phyloP scores from a whole-genome alignment of 352 stramenopile species.

The Lagenidium sp. region DNA sequence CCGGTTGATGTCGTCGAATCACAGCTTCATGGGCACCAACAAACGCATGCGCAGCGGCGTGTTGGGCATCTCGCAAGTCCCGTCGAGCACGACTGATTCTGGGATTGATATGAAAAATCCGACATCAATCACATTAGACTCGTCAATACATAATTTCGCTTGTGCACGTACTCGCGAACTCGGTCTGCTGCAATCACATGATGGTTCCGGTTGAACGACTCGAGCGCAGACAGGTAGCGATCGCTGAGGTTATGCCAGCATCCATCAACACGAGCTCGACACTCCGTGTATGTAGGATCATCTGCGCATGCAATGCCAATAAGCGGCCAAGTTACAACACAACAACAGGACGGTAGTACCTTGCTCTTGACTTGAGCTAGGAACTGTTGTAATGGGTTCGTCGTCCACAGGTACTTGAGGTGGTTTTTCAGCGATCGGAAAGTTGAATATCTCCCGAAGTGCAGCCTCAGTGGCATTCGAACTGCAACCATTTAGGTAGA shows the following conservation, averaged over 20 bases:
- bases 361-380: conserved; percentile 6
- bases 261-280: conserved; percentile 41
- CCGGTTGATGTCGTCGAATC: conserved; percentile 38
- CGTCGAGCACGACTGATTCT: conserved; percentile 40
- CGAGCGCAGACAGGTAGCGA: conserved; percentile 43
- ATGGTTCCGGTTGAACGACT: conserved; percentile 48
- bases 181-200: conserved; percentile 41
- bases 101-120: too few species aligned
- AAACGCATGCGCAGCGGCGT: conserved; percentile 50
- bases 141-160: too few species aligned
- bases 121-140: too few species aligned
- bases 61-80: conserved; percentile 49
- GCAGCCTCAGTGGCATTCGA: conserved; percentile 55
- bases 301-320: conserved; percentile 6
- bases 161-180: conserved; percentile 45
- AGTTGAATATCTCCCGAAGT: conserved; percentile 51
- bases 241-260: conserved; percentile 42
- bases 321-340: not conserved
- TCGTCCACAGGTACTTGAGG: too few species aligned
- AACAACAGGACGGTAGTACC: conserved; percentile 1
- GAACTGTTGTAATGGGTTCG: conserved; percentile 11
- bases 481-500: conserved; percentile 54
- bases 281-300: conserved; percentile 37
- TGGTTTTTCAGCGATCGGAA: too few species aligned
- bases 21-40: conserved; percentile 37